These are phyloP conservation scores for Astrephomene gubernaculifera DNA, from an alignment of 139 green algal genomes.

Conservation along the genomic window DNA sequence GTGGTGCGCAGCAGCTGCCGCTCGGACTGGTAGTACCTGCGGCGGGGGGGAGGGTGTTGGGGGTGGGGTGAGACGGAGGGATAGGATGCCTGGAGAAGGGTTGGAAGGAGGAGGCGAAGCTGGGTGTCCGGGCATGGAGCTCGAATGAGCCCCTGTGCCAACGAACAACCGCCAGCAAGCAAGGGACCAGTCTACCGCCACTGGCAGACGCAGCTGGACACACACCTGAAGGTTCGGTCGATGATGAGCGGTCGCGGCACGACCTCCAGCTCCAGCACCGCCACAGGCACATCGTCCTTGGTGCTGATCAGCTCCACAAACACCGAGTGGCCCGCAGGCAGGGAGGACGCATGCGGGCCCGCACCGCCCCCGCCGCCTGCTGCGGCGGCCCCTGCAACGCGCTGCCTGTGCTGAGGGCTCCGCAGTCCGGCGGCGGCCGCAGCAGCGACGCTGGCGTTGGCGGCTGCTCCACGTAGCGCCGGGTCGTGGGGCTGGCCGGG, in stretches of 20 bases:
- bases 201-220: no score
- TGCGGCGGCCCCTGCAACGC: no score
- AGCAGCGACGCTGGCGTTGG: not conserved
- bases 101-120: no score
- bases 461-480: no score
- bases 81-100: no score
- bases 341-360: not conserved
- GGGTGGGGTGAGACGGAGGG: not conserved
- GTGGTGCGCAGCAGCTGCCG: constrained; percentile 58
- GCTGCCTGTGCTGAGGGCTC: no score
- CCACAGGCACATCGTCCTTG: constrained; percentile 54
- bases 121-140: no score
- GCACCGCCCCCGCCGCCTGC: no score
- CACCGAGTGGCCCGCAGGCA: constrained; percentile 44
- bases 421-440: not conserved
- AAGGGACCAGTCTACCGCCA: no score
- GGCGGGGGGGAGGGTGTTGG: not conserved
- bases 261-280: constrained; percentile 68
- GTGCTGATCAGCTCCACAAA: constrained; percentile 55
- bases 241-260: constrained; percentile 64
- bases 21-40: constrained; percentile 63
- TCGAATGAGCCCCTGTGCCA: no score
- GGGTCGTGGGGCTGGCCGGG: no score
- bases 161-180: no score
- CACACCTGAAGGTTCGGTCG: constrained; percentile 69